A percentile compares a stretch with the other conserved stretches of the same genome.
Evolutionary conservation across 371 early-diverging fungal genomes (phyloP).

Genomic region (Fennellomyces sp.): DNA sequence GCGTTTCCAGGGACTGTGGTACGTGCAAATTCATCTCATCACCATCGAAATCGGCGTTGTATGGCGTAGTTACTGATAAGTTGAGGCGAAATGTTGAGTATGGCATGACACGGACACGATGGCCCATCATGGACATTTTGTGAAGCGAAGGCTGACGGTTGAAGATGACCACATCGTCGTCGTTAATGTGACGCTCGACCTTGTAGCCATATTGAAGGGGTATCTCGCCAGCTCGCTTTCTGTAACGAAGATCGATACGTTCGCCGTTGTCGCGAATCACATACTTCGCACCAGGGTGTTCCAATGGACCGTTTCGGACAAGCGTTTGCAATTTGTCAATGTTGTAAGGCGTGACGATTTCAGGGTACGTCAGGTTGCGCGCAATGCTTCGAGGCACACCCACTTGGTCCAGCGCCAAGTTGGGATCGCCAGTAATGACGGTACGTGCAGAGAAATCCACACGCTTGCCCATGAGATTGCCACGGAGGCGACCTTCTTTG

Average conservation of each 20-base stretch:
- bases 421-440: conserved; percentile 99
- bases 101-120: conserved; percentile 97
- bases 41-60: conserved; percentile 99
- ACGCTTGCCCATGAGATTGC: conserved; percentile 99
- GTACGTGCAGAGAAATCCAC: conserved; percentile 99
- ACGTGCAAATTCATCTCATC: conserved; percentile 99
- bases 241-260: conserved; percentile 95
- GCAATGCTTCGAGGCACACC: conserved; percentile 99
- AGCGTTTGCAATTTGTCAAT: conserved; percentile 87
- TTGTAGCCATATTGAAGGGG: conserved; percentile 92
- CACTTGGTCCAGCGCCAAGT: conserved; percentile 97
- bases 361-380: conserved; percentile 98
- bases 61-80: conserved; percentile 98
- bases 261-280: conserved; percentile 97
- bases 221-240: conserved; percentile 88
- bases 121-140: conserved; percentile 99
- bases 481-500: conserved; percentile 99
- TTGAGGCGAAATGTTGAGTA: conserved; percentile 99
- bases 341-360: conserved; percentile 98
- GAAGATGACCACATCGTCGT: conserved; percentile 99
- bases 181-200: conserved; percentile 97
- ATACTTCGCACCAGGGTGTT: conserved; percentile 99
- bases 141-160: conserved; percentile 99
- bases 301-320: conserved; percentile 96
- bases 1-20: conserved; percentile 96